phyloP scores from a whole-genome alignment of 2,329 filamentous ascomycete genomes.

The Xylaria sp. region DNA sequence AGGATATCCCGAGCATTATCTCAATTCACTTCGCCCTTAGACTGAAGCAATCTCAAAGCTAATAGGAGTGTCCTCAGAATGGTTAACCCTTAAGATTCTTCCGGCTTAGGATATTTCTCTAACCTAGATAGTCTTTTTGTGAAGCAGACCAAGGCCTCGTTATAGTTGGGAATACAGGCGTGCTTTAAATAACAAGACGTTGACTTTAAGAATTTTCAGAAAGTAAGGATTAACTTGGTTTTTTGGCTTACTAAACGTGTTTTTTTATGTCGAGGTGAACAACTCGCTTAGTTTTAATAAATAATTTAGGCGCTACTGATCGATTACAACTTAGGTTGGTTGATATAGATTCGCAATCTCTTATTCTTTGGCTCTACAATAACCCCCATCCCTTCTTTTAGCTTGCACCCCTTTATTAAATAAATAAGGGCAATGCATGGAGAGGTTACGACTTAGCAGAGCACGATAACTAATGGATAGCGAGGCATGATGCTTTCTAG shows the following conservation, averaged over 20 bases:
- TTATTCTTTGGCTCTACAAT: not conserved
- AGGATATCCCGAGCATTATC: not conserved
- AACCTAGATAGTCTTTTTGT: not conserved
- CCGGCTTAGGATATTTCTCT: not conserved
- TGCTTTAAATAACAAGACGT: not conserved
- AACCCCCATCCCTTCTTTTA: not conserved
- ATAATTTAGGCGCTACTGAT: not conserved
- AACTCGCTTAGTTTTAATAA: not conserved
- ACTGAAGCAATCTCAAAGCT: not conserved
- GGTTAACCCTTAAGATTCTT: not conserved
- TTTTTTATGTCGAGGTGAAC: not conserved
- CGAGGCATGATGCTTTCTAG: not conserved
- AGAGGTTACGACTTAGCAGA: not conserved
- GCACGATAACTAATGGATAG: not conserved
- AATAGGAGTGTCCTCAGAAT: not conserved
- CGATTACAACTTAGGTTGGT: not conserved
- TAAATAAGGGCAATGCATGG: not conserved
- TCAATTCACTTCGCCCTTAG: not conserved
- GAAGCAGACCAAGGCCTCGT: not conserved
- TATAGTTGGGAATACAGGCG: not conserved
- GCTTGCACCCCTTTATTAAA: not conserved
- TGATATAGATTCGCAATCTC: not conserved
- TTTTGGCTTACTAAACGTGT: not conserved
- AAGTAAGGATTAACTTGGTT: not conserved
- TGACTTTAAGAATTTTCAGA: not conserved